Base-by-base conservation (phyloP, 441 rosid genomes). In the Erysimum pusillum region DNA sequence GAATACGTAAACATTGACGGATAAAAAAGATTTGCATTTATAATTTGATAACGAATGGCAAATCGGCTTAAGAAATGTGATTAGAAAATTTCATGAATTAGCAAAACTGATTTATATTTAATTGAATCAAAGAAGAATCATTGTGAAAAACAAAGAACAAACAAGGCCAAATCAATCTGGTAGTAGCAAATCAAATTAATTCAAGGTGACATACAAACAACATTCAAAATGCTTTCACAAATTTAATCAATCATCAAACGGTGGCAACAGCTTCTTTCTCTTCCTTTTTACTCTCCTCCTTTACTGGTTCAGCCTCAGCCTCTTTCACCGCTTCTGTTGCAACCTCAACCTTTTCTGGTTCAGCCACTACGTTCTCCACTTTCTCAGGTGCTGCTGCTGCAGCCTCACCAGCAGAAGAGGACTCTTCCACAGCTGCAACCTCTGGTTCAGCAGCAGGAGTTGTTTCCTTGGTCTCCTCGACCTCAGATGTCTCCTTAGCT, bases 21-120 rank as follows among this genome's bases (percentile, higher is more conserved):
- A 22, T 22, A 22, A 22, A 22, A 22, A 22, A 22, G 25, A 22
- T 22, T 22, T 22, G 25, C 25, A 22, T 22, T 22, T 22, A 22
- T 1, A 22, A 22, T 22, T 22, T 22, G 25, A 22, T 22, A 22
- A 22, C 1, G 9, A 56, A 36, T 18, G 32, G 11, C 39, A 10
- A 54, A 39, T 52, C 36, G 13, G 17, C 44, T 57, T 7, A 22
- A 36, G 9, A 58, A 38, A 72, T 3, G 44, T 28, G 11, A 18
- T 34, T 53, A n/a, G 0, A 20, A 34, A 42, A 3, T 2, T 32
- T 3, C 2, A 25, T 35, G 7, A 15, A 25, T 25, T 25, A 25
- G 61, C 76, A 78, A 78, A 78, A 59, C 59, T 73, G 63, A 78
- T 59, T 72, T 49, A 72, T 72, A 51, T 41, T 64, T 51, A 71